A percentile compares a stretch with the other conserved stretches of the same genome.
Conservation (phyloP, 1,139 yeast species). For the Wickerhamomyces sp. region DNA sequence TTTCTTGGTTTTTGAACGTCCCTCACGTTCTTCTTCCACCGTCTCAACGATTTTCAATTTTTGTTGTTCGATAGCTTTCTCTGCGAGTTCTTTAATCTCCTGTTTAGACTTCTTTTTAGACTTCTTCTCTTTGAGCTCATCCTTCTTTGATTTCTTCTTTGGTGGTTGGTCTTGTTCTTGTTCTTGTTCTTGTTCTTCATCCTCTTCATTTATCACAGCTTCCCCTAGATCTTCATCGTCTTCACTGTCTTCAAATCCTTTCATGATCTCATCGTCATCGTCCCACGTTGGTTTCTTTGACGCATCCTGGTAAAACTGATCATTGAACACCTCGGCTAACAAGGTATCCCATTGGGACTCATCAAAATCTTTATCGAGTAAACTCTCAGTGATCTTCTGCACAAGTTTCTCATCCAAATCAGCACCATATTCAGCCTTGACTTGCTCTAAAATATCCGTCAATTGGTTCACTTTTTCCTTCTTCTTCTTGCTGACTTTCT, state of each 20-base stretch:
- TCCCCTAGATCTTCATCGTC: constrained; percentile 17
- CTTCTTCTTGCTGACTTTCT: constrained; percentile 65
- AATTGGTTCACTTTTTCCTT: constrained; percentile 72
- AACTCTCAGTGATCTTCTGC: constrained; percentile 59
- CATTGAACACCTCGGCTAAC: constrained; percentile 81
- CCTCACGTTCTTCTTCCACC: constrained; percentile 59
- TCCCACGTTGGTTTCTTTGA: constrained; percentile 50
- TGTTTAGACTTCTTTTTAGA: constrained; percentile 59
- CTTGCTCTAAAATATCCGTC: constrained; percentile 66
- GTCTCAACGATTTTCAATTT: constrained; percentile 46
- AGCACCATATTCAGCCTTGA: constrained; percentile 80
- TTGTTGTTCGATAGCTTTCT: constrained; percentile 60
- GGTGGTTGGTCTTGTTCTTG: constrained; percentile 22
- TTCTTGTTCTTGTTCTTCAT: constrained; percentile 15
- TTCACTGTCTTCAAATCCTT: constrained; percentile 24
- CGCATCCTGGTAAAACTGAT: constrained; percentile 64
- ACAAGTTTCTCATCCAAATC: constrained; percentile 59
- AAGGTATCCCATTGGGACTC: constrained; percentile 89
- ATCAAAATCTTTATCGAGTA: constrained; percentile 84
- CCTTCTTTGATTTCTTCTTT: constrained; percentile 42
- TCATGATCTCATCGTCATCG: constrained; percentile 44
- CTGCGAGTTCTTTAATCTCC: constrained; percentile 61
- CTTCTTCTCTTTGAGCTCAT: constrained; percentile 48
- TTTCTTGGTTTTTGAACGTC: constrained; percentile 35
- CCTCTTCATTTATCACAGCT: constrained; percentile 21